Base-by-base conservation (phyloP, 768 basidiomycete genomes). In the Auricularia cornea region DNA sequence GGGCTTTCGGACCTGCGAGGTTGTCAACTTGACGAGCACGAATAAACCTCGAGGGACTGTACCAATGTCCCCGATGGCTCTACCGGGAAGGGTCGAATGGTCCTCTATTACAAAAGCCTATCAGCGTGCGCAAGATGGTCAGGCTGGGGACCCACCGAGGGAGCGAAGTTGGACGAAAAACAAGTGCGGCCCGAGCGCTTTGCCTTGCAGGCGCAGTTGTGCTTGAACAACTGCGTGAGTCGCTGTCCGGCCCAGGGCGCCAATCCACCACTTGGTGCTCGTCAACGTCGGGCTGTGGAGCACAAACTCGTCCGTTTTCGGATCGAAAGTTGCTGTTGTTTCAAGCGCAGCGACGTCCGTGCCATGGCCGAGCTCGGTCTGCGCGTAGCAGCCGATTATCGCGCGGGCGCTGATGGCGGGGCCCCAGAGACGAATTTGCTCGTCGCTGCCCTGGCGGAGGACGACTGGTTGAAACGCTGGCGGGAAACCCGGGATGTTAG, bases 211-310 rank as follows among this genome's bases (percentile, higher is more conserved):
- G 40, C 88, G 83, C 11, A 92, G 76, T 70, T 87, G 85, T 3
- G 90, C 89, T 71, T 90, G 89, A 0, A 91, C 82, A 16, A 89
- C 81, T 3, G 88, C 88, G 70, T 90, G 88, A 0, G 88, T 90
- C 0, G 89, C 83, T 0, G 85, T 86, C 74, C 84, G 86, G 0
- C 84, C 89, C 16, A 89, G 75, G 3, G 79, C 86, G 8, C 90
- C 89, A 61, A 89, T 82, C 90, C 90, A 92, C 89, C 89, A 92
- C 70, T 92, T 92, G 66, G 78, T 83, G 65, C 87, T 88, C 1
- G 88, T 88, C 28, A 90, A 67, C 0, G 85, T 85, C 0, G 90
- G 90, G 1, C 88, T 88, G 69, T 92, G 80, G 40, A 92, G 83
- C 44, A 89, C 87, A 66, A 92, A 91, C 70, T 89, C 85, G 61